These are phyloP conservation scores for Venustampulla echinocandica DNA, from an alignment of 495 filamentous ascomycete genomes.

Conservation along the genomic window DNA sequence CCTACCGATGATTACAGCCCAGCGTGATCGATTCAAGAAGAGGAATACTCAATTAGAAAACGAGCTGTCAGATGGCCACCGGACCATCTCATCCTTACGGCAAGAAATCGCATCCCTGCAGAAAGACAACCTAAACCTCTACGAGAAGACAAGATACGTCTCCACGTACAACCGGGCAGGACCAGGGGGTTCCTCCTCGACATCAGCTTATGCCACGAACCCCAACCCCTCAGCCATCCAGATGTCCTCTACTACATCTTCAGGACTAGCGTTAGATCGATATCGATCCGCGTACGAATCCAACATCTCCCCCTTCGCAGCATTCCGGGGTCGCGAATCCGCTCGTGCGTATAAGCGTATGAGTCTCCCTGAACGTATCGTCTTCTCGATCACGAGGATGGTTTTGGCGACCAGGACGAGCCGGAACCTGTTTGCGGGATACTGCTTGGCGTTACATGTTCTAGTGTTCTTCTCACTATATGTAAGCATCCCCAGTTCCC, in stretches of 20 bases:
- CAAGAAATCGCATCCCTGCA: constrained; percentile 89
- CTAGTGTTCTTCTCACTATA: constrained; percentile 81
- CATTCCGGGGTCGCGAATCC: constrained; percentile 85
- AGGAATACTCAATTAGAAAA: constrained; percentile 85
- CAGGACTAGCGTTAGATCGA: constrained; percentile 53
- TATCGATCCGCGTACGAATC: constrained; percentile 93
- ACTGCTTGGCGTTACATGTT: constrained; percentile 82
- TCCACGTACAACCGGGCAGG: constrained; percentile 75
- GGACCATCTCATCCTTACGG: constrained; percentile 73
- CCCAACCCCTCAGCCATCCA: constrained; percentile 68
- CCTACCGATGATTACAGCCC: constrained; percentile 94
- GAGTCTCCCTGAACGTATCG: constrained; percentile 79
- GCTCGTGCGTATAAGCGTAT: constrained; percentile 91
- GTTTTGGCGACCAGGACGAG: constrained; percentile 85
- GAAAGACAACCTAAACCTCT: constrained; percentile 92
- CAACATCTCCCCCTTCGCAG: constrained; percentile 90
- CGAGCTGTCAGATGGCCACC: constrained; percentile 76
- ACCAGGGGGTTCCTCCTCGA: constrained; percentile 54
- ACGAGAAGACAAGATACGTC: constrained; percentile 96
- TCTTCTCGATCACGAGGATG: constrained; percentile 85
- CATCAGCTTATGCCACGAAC: constrained; percentile 61
- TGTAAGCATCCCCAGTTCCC: too few species aligned
- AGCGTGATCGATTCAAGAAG: constrained; percentile 97
- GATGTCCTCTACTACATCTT: constrained; percentile 46
- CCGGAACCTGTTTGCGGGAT: constrained; percentile 89